Base-by-base conservation (phyloP, 257 asterid species). In the Plectranthus barbatus region DNA sequence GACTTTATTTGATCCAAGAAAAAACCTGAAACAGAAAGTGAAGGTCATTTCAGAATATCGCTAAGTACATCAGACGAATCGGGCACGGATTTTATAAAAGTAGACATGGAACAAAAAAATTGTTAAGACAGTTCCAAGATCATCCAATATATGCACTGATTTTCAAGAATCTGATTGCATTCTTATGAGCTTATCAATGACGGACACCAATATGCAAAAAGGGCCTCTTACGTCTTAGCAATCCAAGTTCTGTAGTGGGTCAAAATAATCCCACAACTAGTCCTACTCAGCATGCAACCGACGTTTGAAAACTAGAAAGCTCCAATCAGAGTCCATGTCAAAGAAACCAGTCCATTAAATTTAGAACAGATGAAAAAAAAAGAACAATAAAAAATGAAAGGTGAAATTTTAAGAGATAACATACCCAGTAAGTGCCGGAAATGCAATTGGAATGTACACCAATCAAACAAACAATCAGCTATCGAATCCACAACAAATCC, bases 1-100 rank as follows among this genome's bases (percentile, higher is more conserved):
- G 47, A 68, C 72, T 24, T 68, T 68, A 60, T 68, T 68, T 48
- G 72, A 68, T 23, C 72, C 72, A 47, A 68, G 72, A 26, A 68
- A 68, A 68, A 68, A 68, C 6, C 72, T 68, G 72, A 46, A 21
- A 68, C 44, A 15, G 6, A 13, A 56, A 31, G 5, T 6, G 10
- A 37, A 67, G 15, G 33, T 31, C 20, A 31, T 4, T 18, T 37
- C 5, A 54, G 6, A 9, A 4, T 7, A 39, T 10, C 11, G 44
- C 15, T 18, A 7, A 18, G 31, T 19, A 20, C 37, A 1, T 9
- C 0, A 49, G 33, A 49, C 3, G 17, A 49, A 45, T 15, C 10
- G 3, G 11, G 15, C 11, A 31, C 21, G 42, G 2, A n/a, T 8
- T 24, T 3, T 23, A 60, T 13, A 23, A 21, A 56, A 17, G 4